Conservation (phyloP, 31 red algal genomes). For the Odonthalia washingtoniensis region DNA sequence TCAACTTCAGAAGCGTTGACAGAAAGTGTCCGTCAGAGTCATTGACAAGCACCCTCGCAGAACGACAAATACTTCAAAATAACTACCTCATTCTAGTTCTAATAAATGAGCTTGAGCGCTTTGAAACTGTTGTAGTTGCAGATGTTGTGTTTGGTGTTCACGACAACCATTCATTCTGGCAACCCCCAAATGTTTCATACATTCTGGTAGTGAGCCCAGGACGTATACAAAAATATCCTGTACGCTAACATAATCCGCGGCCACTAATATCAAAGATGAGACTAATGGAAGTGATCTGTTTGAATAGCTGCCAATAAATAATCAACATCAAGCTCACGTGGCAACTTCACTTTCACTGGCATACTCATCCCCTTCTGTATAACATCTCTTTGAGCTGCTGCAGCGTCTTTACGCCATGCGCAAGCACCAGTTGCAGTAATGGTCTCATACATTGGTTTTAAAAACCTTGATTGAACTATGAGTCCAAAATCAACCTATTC, state of each 20-base stretch:
- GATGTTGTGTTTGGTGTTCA: not conserved
- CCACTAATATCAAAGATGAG: slow-evolving; percentile 44
- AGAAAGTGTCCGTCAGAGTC: slow-evolving; percentile 44
- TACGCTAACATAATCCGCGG: slow-evolving; percentile 40
- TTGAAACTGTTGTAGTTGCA: not conserved
- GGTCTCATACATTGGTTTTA: slow-evolving; percentile 64
- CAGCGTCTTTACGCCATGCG: slow-evolving; percentile 39
- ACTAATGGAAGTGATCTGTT: slow-evolving; percentile 41
- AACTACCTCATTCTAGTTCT: slow-evolving; percentile 58
- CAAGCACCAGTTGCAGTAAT: slow-evolving; percentile 47
- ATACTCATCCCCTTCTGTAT: slow-evolving; percentile 82
- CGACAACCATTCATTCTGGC: not conserved
- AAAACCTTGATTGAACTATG: slow-evolving; percentile 50
- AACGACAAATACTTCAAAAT: slow-evolving; percentile 73
- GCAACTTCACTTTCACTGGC: slow-evolving; percentile 63
- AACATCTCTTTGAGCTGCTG: slow-evolving; percentile 70
- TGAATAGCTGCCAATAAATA: slow-evolving; percentile 60
- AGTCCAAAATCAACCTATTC: slow-evolving; percentile 93
- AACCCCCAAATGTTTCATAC: slow-evolving; percentile 34
- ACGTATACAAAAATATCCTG: slow-evolving; percentile 39
- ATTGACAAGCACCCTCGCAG: slow-evolving; percentile 49
- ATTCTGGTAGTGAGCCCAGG: slow-evolving; percentile 54
- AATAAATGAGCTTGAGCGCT: slow-evolving; percentile 51
- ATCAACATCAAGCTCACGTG: slow-evolving; percentile 64
- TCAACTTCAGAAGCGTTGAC: slow-evolving; percentile 54